Base-by-base conservation (phyloP, 2,329 filamentous ascomycete species). In the Sphaerulina vaccinii region DNA sequence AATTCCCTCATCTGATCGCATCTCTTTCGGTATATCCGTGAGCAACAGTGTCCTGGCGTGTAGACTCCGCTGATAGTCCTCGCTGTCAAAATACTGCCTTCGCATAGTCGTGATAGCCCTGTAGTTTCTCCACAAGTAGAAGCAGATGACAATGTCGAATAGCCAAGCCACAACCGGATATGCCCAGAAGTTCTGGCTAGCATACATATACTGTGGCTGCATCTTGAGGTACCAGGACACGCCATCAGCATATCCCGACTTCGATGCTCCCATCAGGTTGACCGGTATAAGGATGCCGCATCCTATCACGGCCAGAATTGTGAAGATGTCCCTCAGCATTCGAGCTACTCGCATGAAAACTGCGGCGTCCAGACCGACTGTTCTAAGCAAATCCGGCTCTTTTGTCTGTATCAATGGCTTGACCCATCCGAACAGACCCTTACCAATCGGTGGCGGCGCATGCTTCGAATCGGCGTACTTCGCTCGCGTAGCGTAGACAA, bases 301-400 rank as follows among this genome's bases (percentile, higher is more conserved):
- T 15, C 88, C 90, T 24, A 95, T 70, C 5, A 95, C 58, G 22
- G 84, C 80, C 49, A 96, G 73, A 6, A 82, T 73, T 22, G 87
- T 67, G 67, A 97, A 96, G 58, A 97, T 88, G 68, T 96, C 93
- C 54, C 93, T 85, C 66, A 88, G 88, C 93, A 99, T 97, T 60
- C 85, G 81, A 43, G 85, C 82, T 65, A 96, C 91, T 46, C 92
- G 85, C 59, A 99, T 76, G 69, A 99, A 97, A 41, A 99, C 75
- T 7, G 88, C 87, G 7, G 91, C 93, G 71, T 99, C 93, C 75
- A 99, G 77, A 43, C 93, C 93, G 33, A 96, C 85, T 62, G 87
- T 84, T n/a, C 87, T 80, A 19, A 96, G 79, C 56, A 96, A 72
- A 11, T 88, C 80, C 49, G 83, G 75, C 73, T 99, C 93, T 54